Evolutionary conservation across 441 rosid genomes (phyloP).

Genomic region (Arabidopsis hybrid): DNA sequence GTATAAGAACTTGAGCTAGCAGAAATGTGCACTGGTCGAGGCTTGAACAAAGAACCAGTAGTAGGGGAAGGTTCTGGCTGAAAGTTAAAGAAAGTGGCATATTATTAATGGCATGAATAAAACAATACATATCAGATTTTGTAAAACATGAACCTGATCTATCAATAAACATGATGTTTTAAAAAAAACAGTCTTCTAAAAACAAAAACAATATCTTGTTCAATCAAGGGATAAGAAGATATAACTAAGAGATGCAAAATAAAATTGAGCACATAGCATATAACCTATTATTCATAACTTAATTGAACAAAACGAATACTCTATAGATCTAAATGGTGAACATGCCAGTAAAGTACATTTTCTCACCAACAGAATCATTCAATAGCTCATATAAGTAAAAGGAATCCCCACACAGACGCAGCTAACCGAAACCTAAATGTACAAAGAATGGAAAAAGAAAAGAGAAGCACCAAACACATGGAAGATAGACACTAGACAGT

Average conservation of each 20-base stretch:
- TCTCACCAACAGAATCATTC: slow-evolving; percentile 54
- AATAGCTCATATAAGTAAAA: slow-evolving; percentile 43
- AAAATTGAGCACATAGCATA: background rate
- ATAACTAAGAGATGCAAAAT: slow-evolving; percentile 2
- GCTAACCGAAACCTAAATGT: background rate
- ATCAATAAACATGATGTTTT: slow-evolving; percentile 1
- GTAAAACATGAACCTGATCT: slow-evolving; percentile 27
- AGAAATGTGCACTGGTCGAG: slow-evolving; percentile 57
- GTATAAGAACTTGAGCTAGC: slow-evolving; percentile 47
- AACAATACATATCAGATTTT: slow-evolving; percentile 21
- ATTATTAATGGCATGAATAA: slow-evolving; percentile 28
- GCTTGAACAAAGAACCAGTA: slow-evolving; percentile 84
- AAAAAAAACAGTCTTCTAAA: background rate
- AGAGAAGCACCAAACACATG: slow-evolving; percentile 43
- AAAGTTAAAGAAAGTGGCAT: slow-evolving; percentile 44
- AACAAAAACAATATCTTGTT: background rate
- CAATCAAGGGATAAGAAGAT: slow-evolving; percentile 7
- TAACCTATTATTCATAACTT: background rate
- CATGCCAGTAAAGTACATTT: background rate
- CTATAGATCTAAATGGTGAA: slow-evolving; percentile 4
- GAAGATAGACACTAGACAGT: slow-evolving; percentile 46
- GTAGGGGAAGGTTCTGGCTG: slow-evolving; percentile 98
- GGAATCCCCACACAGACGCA: slow-evolving; percentile 9
- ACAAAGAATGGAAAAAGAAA: slow-evolving; percentile 35
- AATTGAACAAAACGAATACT: slow-evolving; percentile 10